phyloP scores from a whole-genome alignment of 148 eudicot genomes.

The Linanthus parryae region DNA sequence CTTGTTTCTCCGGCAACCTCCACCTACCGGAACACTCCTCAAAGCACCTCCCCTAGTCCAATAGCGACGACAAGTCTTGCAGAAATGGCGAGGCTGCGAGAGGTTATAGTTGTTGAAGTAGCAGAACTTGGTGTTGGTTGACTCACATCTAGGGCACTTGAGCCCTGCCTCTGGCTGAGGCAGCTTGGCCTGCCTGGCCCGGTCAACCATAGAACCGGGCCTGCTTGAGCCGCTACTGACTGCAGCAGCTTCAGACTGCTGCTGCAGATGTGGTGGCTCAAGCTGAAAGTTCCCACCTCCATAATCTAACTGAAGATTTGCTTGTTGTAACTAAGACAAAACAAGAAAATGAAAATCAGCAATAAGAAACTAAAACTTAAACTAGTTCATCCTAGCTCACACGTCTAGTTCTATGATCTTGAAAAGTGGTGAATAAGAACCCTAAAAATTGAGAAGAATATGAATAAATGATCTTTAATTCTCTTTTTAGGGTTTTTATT shows the following conservation, averaged over 20 bases:
- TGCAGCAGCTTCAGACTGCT: constrained; percentile 11
- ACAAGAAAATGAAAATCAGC: not conserved
- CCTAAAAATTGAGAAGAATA: not conserved
- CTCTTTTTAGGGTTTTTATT: not conserved
- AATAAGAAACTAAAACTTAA: too few relatives aligned
- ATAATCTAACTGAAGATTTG: constrained; percentile 22
- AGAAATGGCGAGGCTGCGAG: constrained; percentile 64
- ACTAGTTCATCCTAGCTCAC: too few relatives aligned
- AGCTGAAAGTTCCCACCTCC: constrained; percentile 24
- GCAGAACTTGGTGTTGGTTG: constrained; percentile 67
- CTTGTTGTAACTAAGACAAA: constrained; percentile 22
- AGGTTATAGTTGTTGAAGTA: constrained; percentile 74
- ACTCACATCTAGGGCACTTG: constrained; percentile 70
- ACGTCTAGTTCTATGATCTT: too few relatives aligned
- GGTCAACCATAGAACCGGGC: constrained; percentile 63
- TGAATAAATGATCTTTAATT: constrained; percentile 2
- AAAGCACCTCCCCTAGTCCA: too few relatives aligned
- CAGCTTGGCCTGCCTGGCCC: constrained; percentile 48
- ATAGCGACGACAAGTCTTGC: constrained; percentile 60
- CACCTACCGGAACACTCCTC: too few relatives aligned
- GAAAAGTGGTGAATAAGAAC: too few relatives aligned
- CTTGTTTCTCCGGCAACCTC: too few relatives aligned
- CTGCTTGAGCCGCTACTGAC: constrained; percentile 26
- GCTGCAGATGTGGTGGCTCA: constrained; percentile 16
- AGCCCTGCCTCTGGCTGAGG: constrained; percentile 56